A percentile compares a stretch with the other conserved stretches of the same genome.
Conservation (phyloP, 1,139 yeast species). For the Hyphopichia buzzinii region DNA sequence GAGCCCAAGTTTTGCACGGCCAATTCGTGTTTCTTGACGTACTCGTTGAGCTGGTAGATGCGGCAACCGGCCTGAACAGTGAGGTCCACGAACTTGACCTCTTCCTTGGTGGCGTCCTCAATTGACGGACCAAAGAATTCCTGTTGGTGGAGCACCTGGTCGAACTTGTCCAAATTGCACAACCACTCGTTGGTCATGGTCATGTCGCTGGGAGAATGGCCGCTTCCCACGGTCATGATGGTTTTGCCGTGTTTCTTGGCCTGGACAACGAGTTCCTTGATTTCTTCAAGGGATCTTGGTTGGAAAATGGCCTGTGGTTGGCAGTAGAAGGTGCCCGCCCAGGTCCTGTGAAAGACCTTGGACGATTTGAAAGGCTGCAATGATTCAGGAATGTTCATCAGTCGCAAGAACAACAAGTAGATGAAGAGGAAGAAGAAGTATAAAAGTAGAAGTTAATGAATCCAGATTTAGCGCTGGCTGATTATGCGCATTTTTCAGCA, state of each 20-base stretch:
- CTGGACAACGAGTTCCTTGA: constrained; percentile 57
- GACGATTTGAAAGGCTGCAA: constrained; percentile 35
- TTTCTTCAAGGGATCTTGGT: constrained; percentile 65
- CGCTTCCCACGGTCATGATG: constrained; percentile 85
- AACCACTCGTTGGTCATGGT: constrained; percentile 91
- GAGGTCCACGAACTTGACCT: constrained; percentile 77
- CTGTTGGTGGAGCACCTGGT: constrained; percentile 46
- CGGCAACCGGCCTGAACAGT: constrained; percentile 92
- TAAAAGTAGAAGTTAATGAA: too few relatives aligned
- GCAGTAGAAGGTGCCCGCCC: constrained; percentile 90
- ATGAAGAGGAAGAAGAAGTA: too few relatives aligned
- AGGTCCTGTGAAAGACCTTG: constrained; percentile 58
- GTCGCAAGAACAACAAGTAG: too few relatives aligned
- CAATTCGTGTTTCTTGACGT: constrained; percentile 59
- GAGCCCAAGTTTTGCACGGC: constrained; percentile 93
- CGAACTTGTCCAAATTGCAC: constrained; percentile 77
- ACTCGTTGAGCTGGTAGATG: constrained; percentile 71
- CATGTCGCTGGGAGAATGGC: constrained; percentile 91
- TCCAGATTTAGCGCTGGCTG: too few relatives aligned
- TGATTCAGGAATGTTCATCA: constrained; percentile 26
- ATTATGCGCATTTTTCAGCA: too few relatives aligned
- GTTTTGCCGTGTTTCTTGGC: constrained; percentile 65
- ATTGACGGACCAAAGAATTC: constrained; percentile 38
- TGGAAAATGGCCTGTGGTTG: constrained; percentile 76
- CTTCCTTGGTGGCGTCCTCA: constrained; percentile 24